Conservation (phyloP, 2,329 filamentous ascomycete genomes). For the Xylaria sp. region DNA sequence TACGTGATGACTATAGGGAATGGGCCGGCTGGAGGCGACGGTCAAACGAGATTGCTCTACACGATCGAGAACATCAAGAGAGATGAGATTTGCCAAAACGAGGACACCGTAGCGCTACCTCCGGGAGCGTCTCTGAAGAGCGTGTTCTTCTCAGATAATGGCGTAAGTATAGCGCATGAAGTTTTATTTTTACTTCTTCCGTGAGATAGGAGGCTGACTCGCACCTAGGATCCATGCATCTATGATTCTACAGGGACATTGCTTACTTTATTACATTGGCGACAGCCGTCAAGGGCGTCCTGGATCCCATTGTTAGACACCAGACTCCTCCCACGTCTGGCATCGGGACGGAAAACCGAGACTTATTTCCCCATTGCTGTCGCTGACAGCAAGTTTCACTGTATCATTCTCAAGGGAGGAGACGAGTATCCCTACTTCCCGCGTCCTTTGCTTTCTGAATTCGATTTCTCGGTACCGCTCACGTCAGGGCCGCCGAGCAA, state of each 20-base stretch:
- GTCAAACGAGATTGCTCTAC: constrained; percentile 73
- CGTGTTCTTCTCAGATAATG: constrained; percentile 86
- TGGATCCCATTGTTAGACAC: constrained; percentile 96
- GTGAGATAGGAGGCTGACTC: constrained; percentile 21
- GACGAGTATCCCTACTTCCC: constrained; percentile 93
- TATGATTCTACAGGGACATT: constrained; percentile 91
- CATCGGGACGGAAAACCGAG: constrained; percentile 80
- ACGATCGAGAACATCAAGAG: constrained; percentile 92
- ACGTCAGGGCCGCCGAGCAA: constrained; percentile 46
- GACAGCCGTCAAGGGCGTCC: constrained; percentile 72
- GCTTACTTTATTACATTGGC: constrained; percentile 85
- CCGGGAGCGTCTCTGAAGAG: constrained; percentile 67
- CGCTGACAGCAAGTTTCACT: constrained; percentile 87
- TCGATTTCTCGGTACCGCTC: constrained; percentile 83
- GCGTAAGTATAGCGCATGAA: constrained; percentile 50
- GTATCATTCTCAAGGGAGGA: constrained; percentile 95
- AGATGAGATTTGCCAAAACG: constrained; percentile 89
- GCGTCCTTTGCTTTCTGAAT: constrained; percentile 82
- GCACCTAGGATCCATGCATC: constrained; percentile 75
- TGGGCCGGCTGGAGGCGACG: constrained; percentile 74
- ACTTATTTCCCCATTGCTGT: constrained; percentile 94
- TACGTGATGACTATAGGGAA: constrained; percentile 97
- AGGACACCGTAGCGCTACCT: constrained; percentile 82
- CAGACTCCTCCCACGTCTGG: constrained; percentile 71
- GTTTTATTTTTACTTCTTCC: constrained; percentile 1